These are phyloP conservation scores for Penicillium desertorum DNA, from an alignment of 495 filamentous ascomycete species.

Conservation along the genomic window DNA sequence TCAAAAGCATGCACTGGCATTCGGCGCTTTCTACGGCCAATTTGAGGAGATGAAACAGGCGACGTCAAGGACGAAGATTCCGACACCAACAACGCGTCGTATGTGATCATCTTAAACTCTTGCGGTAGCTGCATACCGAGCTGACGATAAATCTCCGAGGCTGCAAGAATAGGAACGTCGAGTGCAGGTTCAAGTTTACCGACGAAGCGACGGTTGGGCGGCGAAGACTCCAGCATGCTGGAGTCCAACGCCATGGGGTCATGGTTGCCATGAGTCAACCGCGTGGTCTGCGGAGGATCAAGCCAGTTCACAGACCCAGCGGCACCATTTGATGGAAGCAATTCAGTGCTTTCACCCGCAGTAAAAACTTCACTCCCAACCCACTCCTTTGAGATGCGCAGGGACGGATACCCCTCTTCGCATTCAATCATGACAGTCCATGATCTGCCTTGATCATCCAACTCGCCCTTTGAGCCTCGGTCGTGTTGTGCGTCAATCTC, in stretches of 20 bases:
- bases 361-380: constrained; percentile 37
- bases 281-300: constrained; percentile 52
- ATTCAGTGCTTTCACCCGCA: constrained; percentile 25
- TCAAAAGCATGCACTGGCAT: constrained; percentile 37
- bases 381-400: constrained; percentile 51
- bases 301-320: constrained; percentile 43
- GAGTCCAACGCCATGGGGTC: constrained; percentile 50
- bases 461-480: constrained; percentile 17
- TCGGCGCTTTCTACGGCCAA: constrained; percentile 34
- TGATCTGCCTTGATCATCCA: constrained; percentile 25
- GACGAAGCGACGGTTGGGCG: constrained; percentile 77
- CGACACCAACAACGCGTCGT: constrained; percentile 66
- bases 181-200: constrained; percentile 83
- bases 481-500: constrained; percentile 34
- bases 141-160: constrained; percentile 63
- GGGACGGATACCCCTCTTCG: constrained; percentile 49
- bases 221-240: constrained; percentile 42
- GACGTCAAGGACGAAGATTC: constrained; percentile 29
- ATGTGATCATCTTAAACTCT: constrained; percentile 58
- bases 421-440: constrained; percentile 48
- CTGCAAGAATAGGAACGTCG: constrained; percentile 65
- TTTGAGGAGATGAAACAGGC: constrained; percentile 26
- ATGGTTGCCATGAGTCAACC: constrained; percentile 35
- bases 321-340: constrained; percentile 22
- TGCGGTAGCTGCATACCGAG: constrained; percentile 57